Conservation (phyloP, 2,329 filamentous ascomycete species). For the Xylaria sp. region DNA sequence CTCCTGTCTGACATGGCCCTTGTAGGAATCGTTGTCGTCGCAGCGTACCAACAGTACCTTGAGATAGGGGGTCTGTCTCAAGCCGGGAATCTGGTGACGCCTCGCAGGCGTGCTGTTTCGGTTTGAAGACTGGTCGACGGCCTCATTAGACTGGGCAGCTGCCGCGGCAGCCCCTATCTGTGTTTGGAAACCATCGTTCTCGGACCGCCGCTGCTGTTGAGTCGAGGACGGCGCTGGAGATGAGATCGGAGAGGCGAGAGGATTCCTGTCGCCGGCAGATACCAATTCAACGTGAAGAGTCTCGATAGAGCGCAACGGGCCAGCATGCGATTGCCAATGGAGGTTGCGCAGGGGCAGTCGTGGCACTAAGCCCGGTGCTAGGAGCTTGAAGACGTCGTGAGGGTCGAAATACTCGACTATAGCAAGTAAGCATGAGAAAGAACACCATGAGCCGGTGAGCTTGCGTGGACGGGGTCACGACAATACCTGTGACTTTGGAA, state of each 20-base stretch:
- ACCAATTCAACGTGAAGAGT: slow-evolving; percentile 90
- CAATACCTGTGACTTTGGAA: slow-evolving; percentile 79
- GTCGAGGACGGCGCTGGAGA: slow-evolving; percentile 50
- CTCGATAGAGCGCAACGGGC: slow-evolving; percentile 91
- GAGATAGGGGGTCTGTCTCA: slow-evolving; percentile 92
- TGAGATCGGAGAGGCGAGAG: slow-evolving; percentile 51
- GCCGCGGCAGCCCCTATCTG: slow-evolving; percentile 53
- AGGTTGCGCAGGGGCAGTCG: slow-evolving; percentile 89
- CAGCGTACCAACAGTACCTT: slow-evolving; percentile 91
- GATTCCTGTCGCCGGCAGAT: slow-evolving; percentile 62
- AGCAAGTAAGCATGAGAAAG: slow-evolving; percentile 33
- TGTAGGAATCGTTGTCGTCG: slow-evolving; percentile 96
- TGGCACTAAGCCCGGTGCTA: slow-evolving; percentile 80
- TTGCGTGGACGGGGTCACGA: slow-evolving; percentile 35
- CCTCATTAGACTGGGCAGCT: slow-evolving; percentile 51
- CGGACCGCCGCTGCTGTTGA: slow-evolving; percentile 41
- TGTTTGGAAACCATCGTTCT: slow-evolving; percentile 71
- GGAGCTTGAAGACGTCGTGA: slow-evolving; percentile 83
- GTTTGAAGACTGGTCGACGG: slow-evolving; percentile 52
- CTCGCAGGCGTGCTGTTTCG: slow-evolving; percentile 62
- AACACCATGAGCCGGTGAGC: slow-evolving; percentile 10
- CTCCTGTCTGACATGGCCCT: slow-evolving; percentile 78
- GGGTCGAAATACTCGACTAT: slow-evolving; percentile 97
- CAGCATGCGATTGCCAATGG: slow-evolving; percentile 95
- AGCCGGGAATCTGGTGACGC: slow-evolving; percentile 92